phyloP scores from a whole-genome alignment of 306 rosid species.

The Oxytropis ochrocephala region DNA sequence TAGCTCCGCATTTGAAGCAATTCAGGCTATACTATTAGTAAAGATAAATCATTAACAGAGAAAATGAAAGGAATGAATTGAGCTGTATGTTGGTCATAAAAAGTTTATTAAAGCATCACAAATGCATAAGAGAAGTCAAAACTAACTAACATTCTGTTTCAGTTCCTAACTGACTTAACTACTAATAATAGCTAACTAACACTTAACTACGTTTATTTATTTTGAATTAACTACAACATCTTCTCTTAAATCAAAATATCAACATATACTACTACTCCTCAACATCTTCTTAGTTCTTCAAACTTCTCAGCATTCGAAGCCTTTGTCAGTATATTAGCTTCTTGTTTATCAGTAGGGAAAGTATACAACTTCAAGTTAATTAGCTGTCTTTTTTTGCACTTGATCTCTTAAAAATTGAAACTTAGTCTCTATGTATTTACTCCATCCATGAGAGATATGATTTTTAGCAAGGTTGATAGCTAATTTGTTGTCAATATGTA shows the following conservation, averaged over 20 bases:
- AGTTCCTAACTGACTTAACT: not conserved
- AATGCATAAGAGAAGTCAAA: no score
- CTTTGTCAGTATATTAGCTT: not conserved
- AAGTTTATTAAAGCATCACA: no score
- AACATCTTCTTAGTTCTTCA: not conserved
- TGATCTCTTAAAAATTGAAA: no score
- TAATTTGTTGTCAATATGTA: not conserved
- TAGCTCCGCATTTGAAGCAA: no score
- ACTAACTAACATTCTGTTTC: not conserved
- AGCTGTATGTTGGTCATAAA: no score
- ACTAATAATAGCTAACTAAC: not conserved
- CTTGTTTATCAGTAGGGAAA: no score
- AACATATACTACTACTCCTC: not conserved
- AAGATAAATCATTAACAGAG: no score
- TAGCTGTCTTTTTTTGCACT: no score
- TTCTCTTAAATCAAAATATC: not conserved
- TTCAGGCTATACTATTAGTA: no score
- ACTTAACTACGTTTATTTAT: not conserved
- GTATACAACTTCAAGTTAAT: no score
- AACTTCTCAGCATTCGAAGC: not conserved
- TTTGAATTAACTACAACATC: not conserved
- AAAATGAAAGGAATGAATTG: no score
- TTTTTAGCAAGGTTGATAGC: not conserved
- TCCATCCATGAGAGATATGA: no score
- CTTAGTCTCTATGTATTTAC: not conserved